Percentiles rank a stretch among this genome's conserved stretches.
These are phyloP conservation scores for Aspergillus pseudonomiae DNA, from an alignment of 2,329 filamentous ascomycete genomes.

Conservation along the genomic window DNA sequence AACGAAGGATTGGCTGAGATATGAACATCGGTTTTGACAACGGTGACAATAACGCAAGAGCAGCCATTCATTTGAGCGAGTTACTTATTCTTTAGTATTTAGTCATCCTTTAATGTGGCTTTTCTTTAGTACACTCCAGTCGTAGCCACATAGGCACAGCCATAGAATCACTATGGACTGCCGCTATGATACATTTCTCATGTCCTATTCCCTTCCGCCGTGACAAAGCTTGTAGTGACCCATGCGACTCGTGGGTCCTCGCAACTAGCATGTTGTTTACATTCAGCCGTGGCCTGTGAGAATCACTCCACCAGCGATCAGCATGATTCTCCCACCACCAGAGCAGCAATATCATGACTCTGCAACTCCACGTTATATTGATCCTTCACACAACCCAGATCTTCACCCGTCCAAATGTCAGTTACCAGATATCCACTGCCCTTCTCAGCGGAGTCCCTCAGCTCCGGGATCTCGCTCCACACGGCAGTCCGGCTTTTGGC, in stretches of 20 bases:
- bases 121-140: background rate
- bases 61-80: too few species aligned
- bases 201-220: too few species aligned
- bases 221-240: background rate
- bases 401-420: conserved; percentile 35
- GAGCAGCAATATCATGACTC: conserved; percentile 34
- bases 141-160: background rate
- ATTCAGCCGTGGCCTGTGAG: background rate
- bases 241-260: too few species aligned
- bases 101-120: too few species aligned
- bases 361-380: conserved; percentile 27
- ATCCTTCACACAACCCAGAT: conserved; percentile 34
- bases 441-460: conserved; percentile 14
- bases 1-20: background rate
- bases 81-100: too few species aligned
- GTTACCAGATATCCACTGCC: conserved; percentile 24
- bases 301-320: background rate
- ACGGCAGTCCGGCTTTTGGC: conserved; percentile 27
- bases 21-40: background rate
- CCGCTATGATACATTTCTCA: background rate
- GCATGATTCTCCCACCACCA: conserved; percentile 27
- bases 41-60: too few species aligned
- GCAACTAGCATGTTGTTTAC: too few species aligned
- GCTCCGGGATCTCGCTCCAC: conserved; percentile 36
- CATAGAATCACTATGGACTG: background rate